phyloP scores from a whole-genome alignment of 2,329 filamentous ascomycete species.

The Verticillium dahliae region DNA sequence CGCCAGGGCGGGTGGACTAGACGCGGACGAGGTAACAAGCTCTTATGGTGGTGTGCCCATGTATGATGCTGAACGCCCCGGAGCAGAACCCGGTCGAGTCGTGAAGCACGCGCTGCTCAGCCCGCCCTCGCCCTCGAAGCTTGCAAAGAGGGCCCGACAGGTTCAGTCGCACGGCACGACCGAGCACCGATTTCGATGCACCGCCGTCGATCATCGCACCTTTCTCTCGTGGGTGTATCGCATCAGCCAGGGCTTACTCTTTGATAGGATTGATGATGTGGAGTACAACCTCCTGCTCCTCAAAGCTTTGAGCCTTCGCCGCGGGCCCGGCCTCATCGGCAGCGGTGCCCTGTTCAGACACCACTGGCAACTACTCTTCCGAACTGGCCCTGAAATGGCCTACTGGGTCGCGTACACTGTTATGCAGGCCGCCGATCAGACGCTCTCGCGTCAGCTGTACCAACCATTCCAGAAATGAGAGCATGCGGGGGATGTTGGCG shows the following conservation, averaged over 20 bases:
- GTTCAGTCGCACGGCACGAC: neutral
- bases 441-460: neutral
- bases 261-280: neutral
- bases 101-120: neutral
- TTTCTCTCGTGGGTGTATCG: neutral
- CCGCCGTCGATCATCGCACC: neutral
- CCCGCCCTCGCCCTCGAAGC: neutral
- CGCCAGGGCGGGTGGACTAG: neutral
- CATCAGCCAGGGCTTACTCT: neutral
- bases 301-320: neutral
- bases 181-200: neutral
- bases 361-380: neutral
- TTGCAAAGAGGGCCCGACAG: neutral
- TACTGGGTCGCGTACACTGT: neutral
- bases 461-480: neutral
- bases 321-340: neutral
- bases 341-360: neutral
- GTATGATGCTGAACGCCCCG: neutral
- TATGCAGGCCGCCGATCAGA: neutral
- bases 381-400: too few relatives aligned
- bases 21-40: neutral
- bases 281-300: neutral
- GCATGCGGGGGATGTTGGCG: neutral
- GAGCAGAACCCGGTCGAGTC: neutral
- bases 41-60: neutral